Evolutionary conservation across 495 filamentous ascomycete species (phyloP), one percentile per base, ranked within the genome.

Genomic region (Aspergillus sparsus): DNA sequence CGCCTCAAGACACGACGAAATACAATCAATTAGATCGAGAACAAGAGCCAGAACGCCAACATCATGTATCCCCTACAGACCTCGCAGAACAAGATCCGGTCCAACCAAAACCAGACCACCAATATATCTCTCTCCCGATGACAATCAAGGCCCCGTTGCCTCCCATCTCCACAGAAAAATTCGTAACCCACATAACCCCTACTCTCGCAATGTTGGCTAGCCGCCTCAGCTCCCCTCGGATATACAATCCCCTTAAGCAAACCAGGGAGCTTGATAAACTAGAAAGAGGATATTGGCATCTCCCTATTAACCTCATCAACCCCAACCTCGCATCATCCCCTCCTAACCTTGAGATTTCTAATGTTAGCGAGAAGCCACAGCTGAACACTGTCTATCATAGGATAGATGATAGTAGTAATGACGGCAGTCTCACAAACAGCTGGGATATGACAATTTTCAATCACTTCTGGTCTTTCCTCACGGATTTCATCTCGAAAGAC

Each of bases 201-300:
- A 74, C 79, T 7, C 78, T 90, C 12, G 63, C 71, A 3, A 75
- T 81, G 64, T 72, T 89, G 5, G 77, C 79, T 0, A 54, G 62
- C 4, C 80, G 85, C 8, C 78, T 88, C 41, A 73, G 79, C 6
- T 76, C 83, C 5, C 9, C 62, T 0, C 71, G 67, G 5, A 80
- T 79, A 0, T 90, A 80, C 66, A 75, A 63, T n/a, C 87, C 87
- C 2, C 52, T 58, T n/a, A 57, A 60, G 0, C 77, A 84, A 66
- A 68, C 70, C 4, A 81, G 89, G 6, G 62, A 65, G 0, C 73
- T 89, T 0, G 73, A 80, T 8, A 69, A 68, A 0, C 76, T 84
- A 13, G 89, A 93, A 65, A 74, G 89, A 33, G 89, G 89, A 15
- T 82, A 88, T 68, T 93, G 89, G 89, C 66, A 72, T 11, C 49